Percentiles rank a stretch among this genome's conserved stretches.
These are phyloP conservation scores for Clathrus columnatus DNA, from an alignment of 768 basidiomycete genomes.

Conservation along the genomic window DNA sequence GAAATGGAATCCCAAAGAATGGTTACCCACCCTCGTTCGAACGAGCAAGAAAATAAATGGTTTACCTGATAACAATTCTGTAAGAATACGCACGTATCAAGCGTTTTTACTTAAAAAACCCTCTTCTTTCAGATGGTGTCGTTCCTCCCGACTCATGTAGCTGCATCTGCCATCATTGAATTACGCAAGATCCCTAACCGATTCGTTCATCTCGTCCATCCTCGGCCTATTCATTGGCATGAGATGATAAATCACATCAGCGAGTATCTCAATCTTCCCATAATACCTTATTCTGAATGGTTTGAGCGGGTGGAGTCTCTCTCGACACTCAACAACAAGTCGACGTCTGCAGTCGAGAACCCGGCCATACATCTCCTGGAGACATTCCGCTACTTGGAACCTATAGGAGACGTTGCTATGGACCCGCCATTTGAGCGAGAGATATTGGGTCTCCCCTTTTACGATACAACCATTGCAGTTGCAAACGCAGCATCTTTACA, in stretches of 20 bases:
- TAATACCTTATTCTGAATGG: background rate
- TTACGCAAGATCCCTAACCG: slow-evolving; percentile 11
- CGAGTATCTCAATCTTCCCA: slow-evolving; percentile 18
- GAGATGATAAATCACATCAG: slow-evolving; percentile 17
- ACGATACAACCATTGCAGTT: background rate
- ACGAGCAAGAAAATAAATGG: slow-evolving; percentile 12
- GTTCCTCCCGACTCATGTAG: slow-evolving; percentile 35
- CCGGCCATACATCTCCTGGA: background rate
- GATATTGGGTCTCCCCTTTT: background rate
- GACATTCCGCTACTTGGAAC: background rate
- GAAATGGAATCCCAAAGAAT: slow-evolving; percentile 27
- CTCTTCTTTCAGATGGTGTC: slow-evolving; percentile 27
- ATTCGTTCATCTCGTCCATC: slow-evolving; percentile 19
- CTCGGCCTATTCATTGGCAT: slow-evolving; percentile 21
- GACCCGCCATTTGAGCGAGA: no score
- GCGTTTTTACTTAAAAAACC: slow-evolving; percentile 20
- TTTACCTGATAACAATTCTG: slow-evolving; percentile 14
- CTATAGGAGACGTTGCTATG: no score
- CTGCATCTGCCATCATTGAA: slow-evolving; percentile 19
- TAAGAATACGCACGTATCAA: background rate
- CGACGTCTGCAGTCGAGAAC: background rate
- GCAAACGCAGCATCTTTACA: background rate
- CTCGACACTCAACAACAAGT: background rate
- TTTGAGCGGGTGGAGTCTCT: no score
- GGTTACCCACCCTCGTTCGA: slow-evolving; percentile 28